Evolutionary conservation across 805 yeast species (phyloP).

Genomic region (Saturnispora diversa): DNA sequence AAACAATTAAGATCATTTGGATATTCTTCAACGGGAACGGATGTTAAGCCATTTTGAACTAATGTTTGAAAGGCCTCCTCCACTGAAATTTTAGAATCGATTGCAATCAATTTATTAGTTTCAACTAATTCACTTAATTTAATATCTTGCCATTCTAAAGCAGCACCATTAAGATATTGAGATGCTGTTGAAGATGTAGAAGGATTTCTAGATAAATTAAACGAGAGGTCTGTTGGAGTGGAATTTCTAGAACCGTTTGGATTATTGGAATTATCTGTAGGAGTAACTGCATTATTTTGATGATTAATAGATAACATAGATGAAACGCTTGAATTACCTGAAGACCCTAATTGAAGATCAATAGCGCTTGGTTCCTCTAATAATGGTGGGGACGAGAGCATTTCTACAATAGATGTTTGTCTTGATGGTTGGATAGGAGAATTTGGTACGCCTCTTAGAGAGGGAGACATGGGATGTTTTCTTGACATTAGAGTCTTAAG

Average conservation of each 20-base stretch:
- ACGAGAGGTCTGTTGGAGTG: constrained; percentile 14
- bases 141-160: constrained; percentile 64
- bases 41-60: constrained; percentile 64
- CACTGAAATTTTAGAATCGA: constrained; percentile 61
- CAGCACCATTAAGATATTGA: constrained; percentile 23
- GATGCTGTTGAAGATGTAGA: constrained; percentile 29
- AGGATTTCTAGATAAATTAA: constrained; percentile 31
- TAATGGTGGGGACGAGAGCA: constrained; percentile 71
- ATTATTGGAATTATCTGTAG: not conserved
- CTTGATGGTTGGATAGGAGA: constrained; percentile 32
- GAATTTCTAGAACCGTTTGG: constrained; percentile 31
- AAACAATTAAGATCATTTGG: constrained; percentile 58
- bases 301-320: constrained; percentile 8
- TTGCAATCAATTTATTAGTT: constrained; percentile 63
- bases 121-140: constrained; percentile 69
- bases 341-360: constrained; percentile 12
- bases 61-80: constrained; percentile 84
- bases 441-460: constrained; percentile 30
- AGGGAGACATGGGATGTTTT: constrained; percentile 32
- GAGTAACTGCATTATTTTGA: too few relatives aligned
- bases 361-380: constrained; percentile 28
- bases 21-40: constrained; percentile 66
- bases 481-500: too few relatives aligned
- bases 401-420: constrained; percentile 66
- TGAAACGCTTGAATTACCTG: constrained; percentile 3